Evolutionary conservation across 2,329 filamentous ascomycete species (phyloP).

Genomic region (Aspergillus melleus): DNA sequence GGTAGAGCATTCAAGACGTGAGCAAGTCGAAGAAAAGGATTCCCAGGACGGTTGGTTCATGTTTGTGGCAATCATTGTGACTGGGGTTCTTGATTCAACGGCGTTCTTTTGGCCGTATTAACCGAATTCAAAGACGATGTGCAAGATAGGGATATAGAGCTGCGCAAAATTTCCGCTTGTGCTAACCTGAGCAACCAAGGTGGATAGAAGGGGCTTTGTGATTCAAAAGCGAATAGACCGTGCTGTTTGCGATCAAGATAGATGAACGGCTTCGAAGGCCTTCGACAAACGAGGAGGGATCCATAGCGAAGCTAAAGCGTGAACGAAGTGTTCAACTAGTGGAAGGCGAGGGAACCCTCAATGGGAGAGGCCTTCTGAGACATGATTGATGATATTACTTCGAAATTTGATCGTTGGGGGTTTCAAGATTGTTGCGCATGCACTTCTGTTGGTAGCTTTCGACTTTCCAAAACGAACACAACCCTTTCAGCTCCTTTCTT

Average conservation of each 20-base stretch:
- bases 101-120: not conserved
- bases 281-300: conserved; percentile 26
- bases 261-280: conserved; percentile 33
- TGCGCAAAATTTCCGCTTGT: conserved; percentile 3
- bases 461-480: not conserved
- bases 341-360: conserved; percentile 27
- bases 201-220: conserved; percentile 1
- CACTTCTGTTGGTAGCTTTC: conserved; percentile 7
- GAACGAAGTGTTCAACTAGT: conserved; percentile 27
- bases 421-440: conserved; percentile 9
- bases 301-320: conserved; percentile 32
- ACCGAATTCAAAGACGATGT: not conserved
- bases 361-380: conserved; percentile 21
- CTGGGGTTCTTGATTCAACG: conserved; percentile 4
- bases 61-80: conserved; percentile 28
- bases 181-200: conserved; percentile 7
- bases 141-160: not conserved
- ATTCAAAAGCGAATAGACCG: conserved; percentile 8
- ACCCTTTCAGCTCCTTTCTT: conserved; percentile 7
- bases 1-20: conserved; percentile 35
- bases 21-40: conserved; percentile 38
- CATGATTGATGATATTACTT: conserved; percentile 26
- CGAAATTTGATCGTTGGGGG: conserved; percentile 1
- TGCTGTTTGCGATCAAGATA: conserved; percentile 12
- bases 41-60: conserved; percentile 36